Evolutionary conservation across 2,329 filamentous ascomycete genomes (phyloP), one percentile per base, ranked within the genome.

Genomic region (Allantophomopsis lycopodina): DNA sequence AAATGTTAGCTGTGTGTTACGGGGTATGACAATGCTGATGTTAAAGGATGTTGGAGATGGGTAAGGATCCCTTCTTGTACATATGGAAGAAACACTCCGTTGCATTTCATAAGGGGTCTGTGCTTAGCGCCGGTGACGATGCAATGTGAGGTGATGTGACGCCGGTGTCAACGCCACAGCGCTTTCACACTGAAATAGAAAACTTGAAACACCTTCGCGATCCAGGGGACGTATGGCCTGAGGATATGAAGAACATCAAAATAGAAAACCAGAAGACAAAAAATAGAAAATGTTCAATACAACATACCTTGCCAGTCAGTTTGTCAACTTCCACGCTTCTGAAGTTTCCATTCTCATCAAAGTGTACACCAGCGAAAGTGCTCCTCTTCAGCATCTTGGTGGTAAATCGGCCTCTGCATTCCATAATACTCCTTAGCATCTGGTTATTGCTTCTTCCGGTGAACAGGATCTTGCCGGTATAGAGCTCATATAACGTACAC

Each of bases 401-500:
- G 21, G 85, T 88, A 46, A 95, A 79, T 60, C 88, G 93, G 53
- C 91, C 91, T 36, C 93, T 79, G 51, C 89, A 87, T 57, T 98
- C 89, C 79, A 95, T 94, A 51, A 98, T 94, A 15, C 83, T 80
- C 46, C 85, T 83, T 44, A 98, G 74, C 91, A 98, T 98, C 63
- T 94, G 87, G 56, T 98, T 98, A 66, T 98, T 98, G 63, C 85
- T 91, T 47, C 84, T 76, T 43, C 91, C 91, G 1, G 86, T 87
- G 58, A 98, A 98, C 23, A 98, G 69, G 42, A 98, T 96, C 59
- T 95, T 94, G 54, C 91, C 91, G 0, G 91, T 96, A 64, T 94
- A 96, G 32, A 98, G 69, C 62, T 98, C 91, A 59, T 94, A 98
- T 21, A 96, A 69, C 0, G 91, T 98, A 62, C 91, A 98, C 31